These are phyloP conservation scores for Toxicodendron radicans DNA, from an alignment of 345 rosid species.

Conservation along the genomic window DNA sequence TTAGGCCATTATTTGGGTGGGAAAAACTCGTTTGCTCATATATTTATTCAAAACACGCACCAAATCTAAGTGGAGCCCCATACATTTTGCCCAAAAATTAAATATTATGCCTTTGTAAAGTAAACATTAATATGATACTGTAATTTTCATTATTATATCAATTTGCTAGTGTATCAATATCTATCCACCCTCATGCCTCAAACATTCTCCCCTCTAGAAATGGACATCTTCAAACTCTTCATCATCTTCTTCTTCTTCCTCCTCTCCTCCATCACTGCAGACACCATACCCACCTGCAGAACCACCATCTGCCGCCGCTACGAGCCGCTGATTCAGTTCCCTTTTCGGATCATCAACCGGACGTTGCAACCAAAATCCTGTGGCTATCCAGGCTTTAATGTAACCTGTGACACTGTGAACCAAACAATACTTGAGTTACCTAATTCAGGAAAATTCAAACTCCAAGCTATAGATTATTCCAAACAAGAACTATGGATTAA, in stretches of 20 bases:
- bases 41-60: too few species aligned
- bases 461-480: conserved; percentile 53
- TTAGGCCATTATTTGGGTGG: too few species aligned
- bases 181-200: neutral
- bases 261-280: neutral
- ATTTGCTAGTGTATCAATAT: neutral
- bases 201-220: neutral
- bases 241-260: conserved; percentile 1
- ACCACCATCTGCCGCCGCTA: conserved; percentile 35
- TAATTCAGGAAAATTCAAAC: conserved; percentile 42
- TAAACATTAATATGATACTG: too few species aligned
- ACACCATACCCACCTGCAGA: conserved; percentile 28
- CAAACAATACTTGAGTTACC: conserved; percentile 40
- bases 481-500: conserved; percentile 66
- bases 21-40: too few species aligned
- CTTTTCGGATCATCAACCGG: conserved; percentile 46
- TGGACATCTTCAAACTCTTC: conserved; percentile 15
- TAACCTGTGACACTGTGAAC: conserved; percentile 48
- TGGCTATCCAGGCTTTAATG: conserved; percentile 55
- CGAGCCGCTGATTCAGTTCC: conserved; percentile 52
- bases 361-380: conserved; percentile 37
- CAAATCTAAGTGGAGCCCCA: too few species aligned
- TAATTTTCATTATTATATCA: neutral
- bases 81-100: too few species aligned
- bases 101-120: too few species aligned